Percentiles rank a stretch among this genome's conserved stretches.
Evolutionary conservation across 208 protist species (phyloP).

Genomic region (Trichomonas tenax): DNA sequence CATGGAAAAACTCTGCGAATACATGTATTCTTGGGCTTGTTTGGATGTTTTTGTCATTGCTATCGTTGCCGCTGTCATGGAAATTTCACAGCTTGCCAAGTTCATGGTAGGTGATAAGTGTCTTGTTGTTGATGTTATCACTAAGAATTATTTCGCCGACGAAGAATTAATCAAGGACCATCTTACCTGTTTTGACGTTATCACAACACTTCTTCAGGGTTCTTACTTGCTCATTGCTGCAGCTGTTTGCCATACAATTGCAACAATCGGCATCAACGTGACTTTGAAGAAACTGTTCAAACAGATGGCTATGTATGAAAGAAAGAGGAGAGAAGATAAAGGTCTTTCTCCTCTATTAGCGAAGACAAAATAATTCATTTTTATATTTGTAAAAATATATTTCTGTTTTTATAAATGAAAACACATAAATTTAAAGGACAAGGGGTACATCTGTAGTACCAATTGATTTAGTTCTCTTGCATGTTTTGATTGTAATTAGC

Average conservation of each 20-base stretch:
- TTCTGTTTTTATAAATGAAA: no score
- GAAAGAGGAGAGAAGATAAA: background rate
- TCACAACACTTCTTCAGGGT: background rate
- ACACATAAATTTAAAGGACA: no score
- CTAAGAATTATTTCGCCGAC: conserved; percentile 28
- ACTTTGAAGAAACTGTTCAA: background rate
- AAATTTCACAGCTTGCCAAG: conserved; percentile 64
- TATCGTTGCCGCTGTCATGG: conserved; percentile 61
- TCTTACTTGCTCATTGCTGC: background rate
- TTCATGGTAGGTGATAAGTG: conserved; percentile 60
- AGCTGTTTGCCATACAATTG: background rate
- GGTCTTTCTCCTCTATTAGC: background rate
- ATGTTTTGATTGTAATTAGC: no score
- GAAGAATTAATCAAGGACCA: background rate
- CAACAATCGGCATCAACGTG: background rate
- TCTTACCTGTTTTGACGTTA: background rate
- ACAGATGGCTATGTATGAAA: background rate
- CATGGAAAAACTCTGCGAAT: conserved; percentile 41
- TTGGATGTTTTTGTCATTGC: conserved; percentile 64
- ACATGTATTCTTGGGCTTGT: conserved; percentile 65
- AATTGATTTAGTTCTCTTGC: no score
- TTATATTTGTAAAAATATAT: background rate
- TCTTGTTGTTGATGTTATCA: conserved; percentile 40
- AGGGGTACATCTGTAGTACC: no score
- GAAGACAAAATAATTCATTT: background rate